Evolutionary conservation across 192 early-diverging fungal species (phyloP), one percentile per base, ranked within the genome.

Genomic region (Podila verticillata): DNA sequence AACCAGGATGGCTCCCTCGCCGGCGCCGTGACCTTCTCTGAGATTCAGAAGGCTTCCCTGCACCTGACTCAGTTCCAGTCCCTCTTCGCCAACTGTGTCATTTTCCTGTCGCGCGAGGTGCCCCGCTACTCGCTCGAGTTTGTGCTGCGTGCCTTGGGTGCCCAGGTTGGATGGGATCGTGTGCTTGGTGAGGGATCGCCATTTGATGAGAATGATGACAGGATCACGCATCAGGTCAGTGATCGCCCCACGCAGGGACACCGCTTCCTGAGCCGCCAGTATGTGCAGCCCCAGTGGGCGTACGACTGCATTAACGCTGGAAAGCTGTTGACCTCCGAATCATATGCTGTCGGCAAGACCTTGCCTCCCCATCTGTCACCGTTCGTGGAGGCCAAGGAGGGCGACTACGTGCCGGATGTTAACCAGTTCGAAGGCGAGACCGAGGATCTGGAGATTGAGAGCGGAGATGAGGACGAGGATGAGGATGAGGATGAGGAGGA

Each of bases 271-370:
- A 73, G 81, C 36, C 90, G 96, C 74, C 86, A 86, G 13, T 98
- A 96, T 70, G 86, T 98, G 44, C 98, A 98, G 84, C 98, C 98
- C n/a, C 98, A 99, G 83, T 99, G 98, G 98, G 87, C 96, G 20
- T 96, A 93, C 85, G 98, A 99, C 81, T 92, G 90, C 73, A 87
- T 98, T 65, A 99, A 99, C 65, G 93, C 95, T 24, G 83, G 88
- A 8, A 91, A 92, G 62, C 79, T 97, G 35, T 75, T 98, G 58
- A 66, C 81, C 24, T 65, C 82, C 17, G 81, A 86, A 12, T 71
- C 82, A 17, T 99, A 99, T 72, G 87, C 90, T 54, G 88, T 93
- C 28, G 98, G 96, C 19, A 89, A 94, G 77, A 84, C 82, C 7
- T 84, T 97, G 59, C 97, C 97, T 19, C 92, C 98, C 61, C 98